These are phyloP conservation scores for Asterophora lycoperdoides DNA, from an alignment of 768 basidiomycete species.

Conservation along the genomic window DNA sequence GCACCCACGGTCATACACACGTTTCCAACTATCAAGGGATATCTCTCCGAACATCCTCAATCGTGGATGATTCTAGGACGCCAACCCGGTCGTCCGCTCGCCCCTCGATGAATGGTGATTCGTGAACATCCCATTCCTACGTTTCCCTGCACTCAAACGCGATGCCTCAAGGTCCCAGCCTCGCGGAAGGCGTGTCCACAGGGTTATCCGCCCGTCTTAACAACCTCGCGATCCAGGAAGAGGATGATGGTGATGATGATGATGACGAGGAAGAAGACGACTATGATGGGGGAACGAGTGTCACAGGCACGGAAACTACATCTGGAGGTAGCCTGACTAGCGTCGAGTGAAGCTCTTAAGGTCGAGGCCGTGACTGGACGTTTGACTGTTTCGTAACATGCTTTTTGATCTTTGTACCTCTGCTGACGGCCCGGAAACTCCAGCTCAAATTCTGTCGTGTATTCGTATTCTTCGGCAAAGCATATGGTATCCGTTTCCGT, in stretches of 20 bases:
- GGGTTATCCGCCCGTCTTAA: not conserved
- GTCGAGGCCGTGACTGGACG: conserved; percentile 1
- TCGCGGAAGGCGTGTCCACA: not conserved
- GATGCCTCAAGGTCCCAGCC: conserved; percentile 11
- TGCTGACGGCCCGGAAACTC: conserved; percentile 7
- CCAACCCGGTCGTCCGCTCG: conserved; percentile 31
- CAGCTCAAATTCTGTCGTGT: conserved; percentile 1
- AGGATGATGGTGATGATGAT: not conserved
- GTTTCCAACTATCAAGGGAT: not conserved
- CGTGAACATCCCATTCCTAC: conserved; percentile 28
- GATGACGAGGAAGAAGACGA: conserved; percentile 21
- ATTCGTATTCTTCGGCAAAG: conserved; percentile 6
- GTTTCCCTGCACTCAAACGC: conserved; percentile 10
- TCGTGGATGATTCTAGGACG: conserved; percentile 26
- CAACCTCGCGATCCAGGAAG: not conserved
- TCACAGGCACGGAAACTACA: conserved; percentile 36
- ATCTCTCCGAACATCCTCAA: not conserved
- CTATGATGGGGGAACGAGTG: conserved; percentile 35
- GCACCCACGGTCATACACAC: conserved; percentile 1
- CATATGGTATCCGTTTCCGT: conserved; percentile 12
- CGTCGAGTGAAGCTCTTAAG: conserved; percentile 32
- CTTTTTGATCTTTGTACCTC: conserved; percentile 10
- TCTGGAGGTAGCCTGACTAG: conserved; percentile 50
- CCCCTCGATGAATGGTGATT: conserved; percentile 46
- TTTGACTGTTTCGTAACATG: conserved; percentile 2